phyloP scores from a whole-genome alignment of 257 asterid species.

The Solanum etuberosum region DNA sequence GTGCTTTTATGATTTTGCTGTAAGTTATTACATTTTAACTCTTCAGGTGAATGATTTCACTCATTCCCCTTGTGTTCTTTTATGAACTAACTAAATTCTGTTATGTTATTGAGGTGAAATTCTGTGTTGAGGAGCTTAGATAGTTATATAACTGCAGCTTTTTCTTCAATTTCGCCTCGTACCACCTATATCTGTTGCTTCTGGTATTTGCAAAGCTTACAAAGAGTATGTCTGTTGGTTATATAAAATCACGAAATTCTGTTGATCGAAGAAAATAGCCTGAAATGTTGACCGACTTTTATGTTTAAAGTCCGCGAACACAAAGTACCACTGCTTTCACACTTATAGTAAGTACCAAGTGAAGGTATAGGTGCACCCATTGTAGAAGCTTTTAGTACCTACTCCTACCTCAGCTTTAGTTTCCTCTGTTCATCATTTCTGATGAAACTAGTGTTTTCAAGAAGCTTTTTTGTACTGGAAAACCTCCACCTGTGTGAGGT shows the following conservation, averaged over 20 bases:
- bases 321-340: not conserved
- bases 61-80: not conserved
- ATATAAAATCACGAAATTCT: not conserved
- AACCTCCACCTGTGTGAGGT: no score
- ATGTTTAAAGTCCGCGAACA: not conserved
- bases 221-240: not conserved
- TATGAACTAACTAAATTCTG: not conserved
- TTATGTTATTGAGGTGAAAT: no score
- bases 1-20: not conserved
- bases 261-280: not conserved
- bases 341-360: not conserved
- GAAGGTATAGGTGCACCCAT: not conserved
- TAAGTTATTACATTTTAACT: not conserved
- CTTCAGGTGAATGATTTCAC: not conserved
- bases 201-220: not conserved
- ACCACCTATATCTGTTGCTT: not conserved
- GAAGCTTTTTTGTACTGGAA: not conserved
- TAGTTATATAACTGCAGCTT: not conserved
- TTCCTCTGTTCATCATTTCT: not conserved
- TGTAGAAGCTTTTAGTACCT: not conserved
- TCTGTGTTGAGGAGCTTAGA: constrained; percentile 15
- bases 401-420: not conserved
- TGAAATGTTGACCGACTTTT: not conserved
- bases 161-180: not conserved
- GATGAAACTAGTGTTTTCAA: not conserved